Evolutionary conservation across 352 stramenopile species (phyloP), one percentile per base, ranked within the genome.

Genomic region (Pythium phragmiticola): DNA sequence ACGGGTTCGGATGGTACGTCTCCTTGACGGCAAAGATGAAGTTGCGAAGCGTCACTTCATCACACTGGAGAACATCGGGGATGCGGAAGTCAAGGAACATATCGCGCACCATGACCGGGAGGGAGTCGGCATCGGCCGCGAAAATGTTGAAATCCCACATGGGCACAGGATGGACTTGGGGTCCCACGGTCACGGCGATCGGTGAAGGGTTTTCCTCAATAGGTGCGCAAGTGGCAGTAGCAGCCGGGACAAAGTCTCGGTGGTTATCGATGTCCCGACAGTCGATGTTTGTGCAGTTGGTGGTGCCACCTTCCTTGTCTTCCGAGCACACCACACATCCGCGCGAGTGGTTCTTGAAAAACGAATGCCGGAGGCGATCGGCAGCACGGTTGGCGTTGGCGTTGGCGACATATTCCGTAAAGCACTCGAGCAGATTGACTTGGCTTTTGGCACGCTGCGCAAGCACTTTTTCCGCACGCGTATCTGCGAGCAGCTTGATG

Each of bases 111-210:
- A 91, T 63, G 41, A 80, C 70, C 0, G 83, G 77, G 0, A 94
- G 71, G 19, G 55, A 53, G 34, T 81, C 76, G 8, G 69, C 61
- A 41, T 93, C 82, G 14, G 73, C 70, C 12, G 65, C 73, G 53
- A 94, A 94, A 21, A 94, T 80, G 59, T 93, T 92, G 21, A 94
- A 90, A 62, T 91, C 77, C 86, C 86, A 94, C 14, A 80, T 84
- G 13, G 71, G 71, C 23, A 81, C 67, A 21, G 28, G 23, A 16
- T 41, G 7, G 2, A 36, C 58, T 37, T 54, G 53, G 13, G 52
- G 43, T 3, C 62, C 62, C 0, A 63, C 62, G 1, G 53, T 62
- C n/a, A 68, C 62, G n/a, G n/a, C 45, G 26, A 68, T 55, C 2
- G 45, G 46, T 11, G 52, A 33, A 9, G 53, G 48, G 0, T 62